These are phyloP conservation scores for Cucumis hystrix DNA, from an alignment of 306 rosid genomes.

Conservation along the genomic window DNA sequence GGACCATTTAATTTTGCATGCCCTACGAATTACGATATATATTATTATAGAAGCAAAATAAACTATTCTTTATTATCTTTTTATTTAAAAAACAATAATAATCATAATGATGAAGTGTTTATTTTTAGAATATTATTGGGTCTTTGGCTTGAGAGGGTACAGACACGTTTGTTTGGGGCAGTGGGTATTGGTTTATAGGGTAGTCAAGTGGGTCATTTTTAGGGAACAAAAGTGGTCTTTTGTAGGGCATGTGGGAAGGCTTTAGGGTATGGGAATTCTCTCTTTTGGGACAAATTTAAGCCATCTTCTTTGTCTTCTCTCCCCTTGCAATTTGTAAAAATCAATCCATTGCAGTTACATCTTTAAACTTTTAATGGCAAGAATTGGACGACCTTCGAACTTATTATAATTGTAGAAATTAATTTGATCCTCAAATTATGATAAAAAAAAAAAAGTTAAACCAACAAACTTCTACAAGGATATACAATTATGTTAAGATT, in stretches of 20 bases:
- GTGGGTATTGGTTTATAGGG: constrained; percentile 1
- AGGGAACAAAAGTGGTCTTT: constrained; percentile 30
- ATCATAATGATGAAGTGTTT: no score
- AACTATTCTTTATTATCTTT: no score
- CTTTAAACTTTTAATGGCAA: no score
- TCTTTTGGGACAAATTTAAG: neutral
- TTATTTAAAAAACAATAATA: no score
- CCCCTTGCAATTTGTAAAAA: no score
- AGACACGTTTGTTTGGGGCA: constrained; percentile 1
- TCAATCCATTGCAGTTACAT: no score
- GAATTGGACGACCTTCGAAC: no score
- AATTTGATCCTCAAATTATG: no score
- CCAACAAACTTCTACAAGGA: no score
- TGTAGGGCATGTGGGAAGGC: constrained; percentile 16
- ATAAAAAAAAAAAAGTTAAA: no score
- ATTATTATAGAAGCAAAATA: neutral
- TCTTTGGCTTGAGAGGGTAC: neutral
- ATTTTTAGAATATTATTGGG: neutral
- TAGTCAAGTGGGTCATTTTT: constrained; percentile 11
- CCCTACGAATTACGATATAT: neutral
- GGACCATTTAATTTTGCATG: constrained; percentile 26
- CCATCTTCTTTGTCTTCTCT: neutral
- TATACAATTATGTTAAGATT: no score
- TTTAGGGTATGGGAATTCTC: neutral
- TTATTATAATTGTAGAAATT: no score